These are phyloP conservation scores for Akanthomyces dipterigenus DNA, from an alignment of 2,329 filamentous ascomycete genomes.

Conservation along the genomic window DNA sequence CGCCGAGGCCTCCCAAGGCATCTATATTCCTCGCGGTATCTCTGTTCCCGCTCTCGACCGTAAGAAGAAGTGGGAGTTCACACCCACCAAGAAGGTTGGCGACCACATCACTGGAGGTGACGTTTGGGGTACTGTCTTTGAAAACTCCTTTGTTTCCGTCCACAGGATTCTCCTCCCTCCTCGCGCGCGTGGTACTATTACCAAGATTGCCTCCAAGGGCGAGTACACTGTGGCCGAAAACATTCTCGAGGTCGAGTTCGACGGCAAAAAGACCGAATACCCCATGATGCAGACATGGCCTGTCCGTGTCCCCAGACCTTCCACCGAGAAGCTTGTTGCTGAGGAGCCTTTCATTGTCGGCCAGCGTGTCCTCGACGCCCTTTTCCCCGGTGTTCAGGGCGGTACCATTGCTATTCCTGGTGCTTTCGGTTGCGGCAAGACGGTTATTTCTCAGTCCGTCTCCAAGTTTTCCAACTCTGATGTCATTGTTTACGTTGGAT, in stretches of 20 bases:
- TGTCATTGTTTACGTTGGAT: slow-evolving; percentile 95
- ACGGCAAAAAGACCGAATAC: slow-evolving; percentile 89
- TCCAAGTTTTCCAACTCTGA: slow-evolving; percentile 99
- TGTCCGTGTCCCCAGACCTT: slow-evolving; percentile 88
- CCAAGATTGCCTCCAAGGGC: slow-evolving; percentile 80
- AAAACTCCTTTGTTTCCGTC: slow-evolving; percentile 90
- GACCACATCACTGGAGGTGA: slow-evolving; percentile 97
- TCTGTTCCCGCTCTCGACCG: slow-evolving; percentile 81
- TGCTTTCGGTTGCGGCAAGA: slow-evolving; percentile 98
- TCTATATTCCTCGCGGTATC: slow-evolving; percentile 97
- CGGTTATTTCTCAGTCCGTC: slow-evolving; percentile 95
- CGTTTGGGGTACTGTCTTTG: slow-evolving; percentile 88
- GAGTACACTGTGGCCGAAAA: slow-evolving; percentile 92
- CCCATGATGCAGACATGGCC: slow-evolving; percentile 99
- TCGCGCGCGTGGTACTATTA: slow-evolving; percentile 85
- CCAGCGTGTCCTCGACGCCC: slow-evolving; percentile 89
- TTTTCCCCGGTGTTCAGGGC: slow-evolving; percentile 94
- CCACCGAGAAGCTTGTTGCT: slow-evolving; percentile 85
- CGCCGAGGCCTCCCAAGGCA: slow-evolving; percentile 68
- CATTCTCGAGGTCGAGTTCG: slow-evolving; percentile 92
- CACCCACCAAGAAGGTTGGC: slow-evolving; percentile 82
- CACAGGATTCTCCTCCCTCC: slow-evolving; percentile 93
- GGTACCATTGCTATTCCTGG: slow-evolving; percentile 97
- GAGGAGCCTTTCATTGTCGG: slow-evolving; percentile 91
- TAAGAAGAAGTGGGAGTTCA: slow-evolving; percentile 94